Evolutionary conservation across 371 early-diverging fungal genomes (phyloP).

Genomic region (Smittium mucronatum): DNA sequence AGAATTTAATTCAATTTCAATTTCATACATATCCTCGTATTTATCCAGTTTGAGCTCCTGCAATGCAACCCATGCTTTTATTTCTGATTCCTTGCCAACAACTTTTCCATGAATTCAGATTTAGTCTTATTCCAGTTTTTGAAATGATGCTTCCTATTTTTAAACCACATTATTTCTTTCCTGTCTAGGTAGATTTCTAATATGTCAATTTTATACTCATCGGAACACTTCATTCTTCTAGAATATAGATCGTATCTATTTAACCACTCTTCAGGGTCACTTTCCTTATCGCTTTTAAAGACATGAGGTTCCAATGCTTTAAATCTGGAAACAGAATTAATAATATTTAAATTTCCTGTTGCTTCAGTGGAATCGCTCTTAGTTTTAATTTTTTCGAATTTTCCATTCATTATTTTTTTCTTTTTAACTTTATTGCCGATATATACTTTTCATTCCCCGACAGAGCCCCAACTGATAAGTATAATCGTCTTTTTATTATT

Average conservation of each 20-base stretch:
- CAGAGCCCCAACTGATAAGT: slow-evolving; percentile 6
- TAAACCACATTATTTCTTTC: not conserved
- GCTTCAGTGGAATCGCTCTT: not conserved
- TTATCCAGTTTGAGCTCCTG: not conserved
- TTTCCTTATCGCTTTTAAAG: not conserved
- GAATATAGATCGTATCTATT: slow-evolving; percentile 6
- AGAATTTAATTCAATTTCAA: not conserved
- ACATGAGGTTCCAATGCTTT: slow-evolving; percentile 5
- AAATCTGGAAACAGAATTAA: not conserved
- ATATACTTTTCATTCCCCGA: not conserved
- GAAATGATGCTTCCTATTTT: not conserved
- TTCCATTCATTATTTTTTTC: not conserved
- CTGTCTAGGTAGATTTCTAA: slow-evolving; percentile 3
- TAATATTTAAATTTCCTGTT: not conserved
- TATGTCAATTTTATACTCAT: not conserved
- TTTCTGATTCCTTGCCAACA: not conserved
- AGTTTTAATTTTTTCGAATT: not conserved
- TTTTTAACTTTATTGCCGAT: not conserved
- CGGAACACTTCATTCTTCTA: not conserved
- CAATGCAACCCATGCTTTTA: not conserved
- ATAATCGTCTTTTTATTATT: not conserved
- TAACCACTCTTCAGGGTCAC: slow-evolving; percentile 1
- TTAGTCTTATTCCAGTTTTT: not conserved
- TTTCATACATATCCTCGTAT: not conserved
- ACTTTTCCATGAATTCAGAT: not conserved